Evolutionary conservation across 2,329 filamentous ascomycete species (phyloP).

Genomic region (Karstenula rhodostoma): DNA sequence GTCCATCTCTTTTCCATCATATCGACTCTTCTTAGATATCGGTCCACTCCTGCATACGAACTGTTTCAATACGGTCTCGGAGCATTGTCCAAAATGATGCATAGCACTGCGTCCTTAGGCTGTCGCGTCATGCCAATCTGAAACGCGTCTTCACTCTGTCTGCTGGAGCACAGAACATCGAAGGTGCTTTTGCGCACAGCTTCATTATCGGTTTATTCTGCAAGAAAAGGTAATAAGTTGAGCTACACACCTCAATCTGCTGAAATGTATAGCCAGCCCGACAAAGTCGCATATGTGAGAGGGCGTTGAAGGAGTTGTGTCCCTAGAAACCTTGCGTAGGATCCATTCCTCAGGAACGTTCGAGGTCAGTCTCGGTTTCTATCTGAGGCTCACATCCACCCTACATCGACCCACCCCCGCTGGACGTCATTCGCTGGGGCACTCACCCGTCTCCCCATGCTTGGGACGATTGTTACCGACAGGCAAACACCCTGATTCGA

Average conservation of each 20-base stretch:
- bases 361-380: slow-evolving; percentile 21
- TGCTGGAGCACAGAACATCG: not conserved
- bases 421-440: slow-evolving; percentile 15
- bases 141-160: slow-evolving; percentile 18
- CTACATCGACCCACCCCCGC: slow-evolving; percentile 9
- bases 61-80: slow-evolving; percentile 29
- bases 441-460: not conserved
- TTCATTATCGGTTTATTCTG: slow-evolving; percentile 3
- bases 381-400: slow-evolving; percentile 13
- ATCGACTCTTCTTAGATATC: slow-evolving; percentile 10
- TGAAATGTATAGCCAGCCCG: not conserved
- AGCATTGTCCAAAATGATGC: slow-evolving; percentile 19
- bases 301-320: no score
- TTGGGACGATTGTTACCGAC: not conserved
- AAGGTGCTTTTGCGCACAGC: not conserved
- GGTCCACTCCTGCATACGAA: slow-evolving; percentile 16
- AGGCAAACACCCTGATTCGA: slow-evolving; percentile 1
- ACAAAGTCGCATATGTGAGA: not conserved
- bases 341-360: slow-evolving; percentile 18
- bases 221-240: not conserved
- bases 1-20: slow-evolving; percentile 4
- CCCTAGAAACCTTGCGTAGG: slow-evolving; percentile 6
- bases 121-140: slow-evolving; percentile 13
- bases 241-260: not conserved
- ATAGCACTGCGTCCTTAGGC: slow-evolving; percentile 5